Base-by-base conservation (phyloP, 1,284 basidiomycete species). In the Ustilago curta region DNA sequence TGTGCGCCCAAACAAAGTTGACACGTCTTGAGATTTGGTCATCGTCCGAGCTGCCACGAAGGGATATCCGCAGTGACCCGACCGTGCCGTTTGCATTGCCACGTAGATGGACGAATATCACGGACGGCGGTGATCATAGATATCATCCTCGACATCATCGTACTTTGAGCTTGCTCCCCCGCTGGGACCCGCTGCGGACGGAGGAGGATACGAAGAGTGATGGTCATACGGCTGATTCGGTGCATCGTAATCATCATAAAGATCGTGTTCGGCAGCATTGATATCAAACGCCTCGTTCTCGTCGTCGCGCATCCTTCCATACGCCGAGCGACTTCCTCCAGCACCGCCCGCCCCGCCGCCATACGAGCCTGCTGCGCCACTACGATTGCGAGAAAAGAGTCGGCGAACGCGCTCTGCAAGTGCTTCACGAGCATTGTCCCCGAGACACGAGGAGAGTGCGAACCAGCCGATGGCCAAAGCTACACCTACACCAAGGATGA, bases 241-340 rank as follows among this genome's bases (percentile, higher is more conserved):
- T 9, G 56, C 42, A 21, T 75, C 67, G 44, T 66, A 27, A 18
- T 75, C 72, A 39, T 70, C 72, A 40, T 76, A 76, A 8, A 76
- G 58, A 21, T 71, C 73, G 31, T 68, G 59, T 23, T 76, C 73
- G 14, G 69, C 73, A 4, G 69, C 65, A 59, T 64, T 63, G 61
- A 69, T 67, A 45, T 76, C 73, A 43, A 76, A 76, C 0, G 73
- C 73, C 54, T 76, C 73, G 12, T 47, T 54, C 25, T 76, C 73
- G 39, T 75, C 72, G 52, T 76, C 68, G 35, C 68, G 68, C 68
- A 75, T 75, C 45, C 72, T 66, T 6, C 72, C 72, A 21, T 75
- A 75, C 4, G 55, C 51, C 19, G 31, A 56, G 37, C 64, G 57
- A 23, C 52, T 63, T 4, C 59, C 69, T 8, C 59, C 39, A 40